Evolutionary conservation across 2,329 filamentous ascomycete species (phyloP).

Genomic region (Aspergillus alliaceus): DNA sequence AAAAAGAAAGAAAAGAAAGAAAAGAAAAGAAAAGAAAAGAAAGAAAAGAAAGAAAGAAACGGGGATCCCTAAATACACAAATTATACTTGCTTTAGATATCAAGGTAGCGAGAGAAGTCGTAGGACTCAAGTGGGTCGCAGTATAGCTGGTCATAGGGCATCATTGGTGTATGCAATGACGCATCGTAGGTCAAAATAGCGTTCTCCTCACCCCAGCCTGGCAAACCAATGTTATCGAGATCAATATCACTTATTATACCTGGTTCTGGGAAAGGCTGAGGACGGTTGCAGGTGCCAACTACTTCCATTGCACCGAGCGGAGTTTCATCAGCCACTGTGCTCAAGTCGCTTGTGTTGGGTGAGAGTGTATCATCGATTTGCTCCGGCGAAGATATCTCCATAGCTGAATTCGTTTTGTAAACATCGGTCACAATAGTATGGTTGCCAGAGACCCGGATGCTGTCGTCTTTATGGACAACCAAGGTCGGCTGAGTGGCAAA

Average conservation of each 20-base stretch:
- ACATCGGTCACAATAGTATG: constrained; percentile 5
- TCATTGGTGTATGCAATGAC: not conserved
- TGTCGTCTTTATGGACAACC: constrained; percentile 9
- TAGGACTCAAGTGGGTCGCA: not conserved
- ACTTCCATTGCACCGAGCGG: not conserved
- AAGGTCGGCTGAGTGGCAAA: constrained; percentile 25
- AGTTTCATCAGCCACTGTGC: not conserved
- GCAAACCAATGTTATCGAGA: not conserved
- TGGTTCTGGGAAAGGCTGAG: not conserved
- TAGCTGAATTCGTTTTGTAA: not conserved
- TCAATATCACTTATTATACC: not conserved
- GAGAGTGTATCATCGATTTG: not conserved
- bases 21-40: too few relatives aligned
- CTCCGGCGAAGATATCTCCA: constrained; percentile 2
- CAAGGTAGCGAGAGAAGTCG: not conserved
- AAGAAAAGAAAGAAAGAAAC: not conserved
- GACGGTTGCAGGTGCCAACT: not conserved
- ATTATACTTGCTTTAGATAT: not conserved
- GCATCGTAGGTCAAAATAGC: not conserved
- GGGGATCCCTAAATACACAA: not conserved
- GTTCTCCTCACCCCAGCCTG: not conserved
- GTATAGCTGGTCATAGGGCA: not conserved
- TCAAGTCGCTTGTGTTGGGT: constrained; percentile 3
- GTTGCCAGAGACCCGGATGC: constrained; percentile 16
- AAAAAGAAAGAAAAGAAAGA: not conserved